Evolutionary conservation across 768 basidiomycete genomes (phyloP).

Genomic region (Hygrophorus russula): DNA sequence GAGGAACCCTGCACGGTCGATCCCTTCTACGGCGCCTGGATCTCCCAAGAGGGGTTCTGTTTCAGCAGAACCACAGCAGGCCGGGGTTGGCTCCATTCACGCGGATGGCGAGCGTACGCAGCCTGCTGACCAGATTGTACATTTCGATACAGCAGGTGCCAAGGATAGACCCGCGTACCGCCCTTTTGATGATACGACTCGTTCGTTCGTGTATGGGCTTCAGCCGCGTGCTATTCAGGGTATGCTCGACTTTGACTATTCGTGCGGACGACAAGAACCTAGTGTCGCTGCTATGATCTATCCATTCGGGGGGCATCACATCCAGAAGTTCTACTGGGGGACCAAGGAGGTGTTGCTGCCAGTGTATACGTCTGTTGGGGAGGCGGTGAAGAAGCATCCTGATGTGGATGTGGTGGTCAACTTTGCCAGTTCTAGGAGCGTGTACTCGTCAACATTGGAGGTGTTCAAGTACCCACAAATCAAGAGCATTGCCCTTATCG

Average conservation of each 20-base stretch:
- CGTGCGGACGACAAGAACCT: slow-evolving; percentile 84
- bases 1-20: neutral
- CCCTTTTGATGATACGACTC: slow-evolving; percentile 89
- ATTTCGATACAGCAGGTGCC: slow-evolving; percentile 52
- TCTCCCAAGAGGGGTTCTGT: slow-evolving; percentile 30
- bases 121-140: slow-evolving; percentile 80
- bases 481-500: slow-evolving; percentile 78
- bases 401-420: slow-evolving; percentile 98
- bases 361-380: slow-evolving; percentile 86
- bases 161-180: slow-evolving; percentile 65
- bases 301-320: slow-evolving; percentile 99
- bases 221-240: slow-evolving; percentile 99
- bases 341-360: slow-evolving; percentile 98
- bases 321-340: slow-evolving; percentile 99
- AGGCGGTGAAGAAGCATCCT: slow-evolving; percentile 88
- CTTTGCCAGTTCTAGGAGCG: slow-evolving; percentile 90
- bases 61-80: slow-evolving; percentile 21
- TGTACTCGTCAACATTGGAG: slow-evolving; percentile 92
- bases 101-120: slow-evolving; percentile 75
- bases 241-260: slow-evolving; percentile 96
- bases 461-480: slow-evolving; percentile 55
- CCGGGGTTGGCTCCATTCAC: slow-evolving; percentile 60
- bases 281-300: slow-evolving; percentile 99
- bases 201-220: slow-evolving; percentile 95
- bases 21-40: slow-evolving; percentile 32